A percentile compares a stretch with the other conserved stretches of the same genome.
Conservation (phyloP, 208 protist species). For the Trichomonas tenax region DNA sequence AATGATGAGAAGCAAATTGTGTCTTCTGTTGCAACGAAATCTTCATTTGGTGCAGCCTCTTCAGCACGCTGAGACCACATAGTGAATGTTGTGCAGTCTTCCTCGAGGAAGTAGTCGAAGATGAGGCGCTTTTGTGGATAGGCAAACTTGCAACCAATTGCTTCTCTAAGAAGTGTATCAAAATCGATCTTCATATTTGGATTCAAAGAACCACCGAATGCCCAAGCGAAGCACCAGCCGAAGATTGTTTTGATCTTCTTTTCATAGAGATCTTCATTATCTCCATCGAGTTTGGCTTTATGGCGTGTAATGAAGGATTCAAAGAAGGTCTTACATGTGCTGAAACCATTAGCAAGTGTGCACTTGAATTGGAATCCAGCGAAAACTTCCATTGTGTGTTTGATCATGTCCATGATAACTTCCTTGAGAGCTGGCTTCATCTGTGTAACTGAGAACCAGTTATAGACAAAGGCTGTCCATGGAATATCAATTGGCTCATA, state of each 20-base stretch:
- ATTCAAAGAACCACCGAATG: constrained; percentile 70
- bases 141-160: background rate
- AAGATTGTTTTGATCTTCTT: background rate
- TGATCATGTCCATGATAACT: background rate
- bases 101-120: constrained; percentile 22
- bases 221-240: constrained; percentile 80
- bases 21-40: constrained; percentile 1
- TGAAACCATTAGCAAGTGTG: background rate
- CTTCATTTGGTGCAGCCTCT: background rate
- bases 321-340: background rate
- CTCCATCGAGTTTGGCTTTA: background rate
- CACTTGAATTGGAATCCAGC: background rate
- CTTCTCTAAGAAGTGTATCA: constrained; percentile 33
- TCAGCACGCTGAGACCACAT: background rate
- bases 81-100: background rate
- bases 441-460: background rate
- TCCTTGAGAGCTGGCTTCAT: background rate
- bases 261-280: background rate
- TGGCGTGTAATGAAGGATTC: background rate
- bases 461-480: constrained; percentile 42
- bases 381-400: background rate
- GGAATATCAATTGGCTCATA: constrained; percentile 72
- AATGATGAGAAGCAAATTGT: background rate
- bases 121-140: constrained; percentile 18
- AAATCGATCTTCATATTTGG: constrained; percentile 65